phyloP scores from a whole-genome alignment of 116 monocot species.

The Cymodocea nodosa region DNA sequence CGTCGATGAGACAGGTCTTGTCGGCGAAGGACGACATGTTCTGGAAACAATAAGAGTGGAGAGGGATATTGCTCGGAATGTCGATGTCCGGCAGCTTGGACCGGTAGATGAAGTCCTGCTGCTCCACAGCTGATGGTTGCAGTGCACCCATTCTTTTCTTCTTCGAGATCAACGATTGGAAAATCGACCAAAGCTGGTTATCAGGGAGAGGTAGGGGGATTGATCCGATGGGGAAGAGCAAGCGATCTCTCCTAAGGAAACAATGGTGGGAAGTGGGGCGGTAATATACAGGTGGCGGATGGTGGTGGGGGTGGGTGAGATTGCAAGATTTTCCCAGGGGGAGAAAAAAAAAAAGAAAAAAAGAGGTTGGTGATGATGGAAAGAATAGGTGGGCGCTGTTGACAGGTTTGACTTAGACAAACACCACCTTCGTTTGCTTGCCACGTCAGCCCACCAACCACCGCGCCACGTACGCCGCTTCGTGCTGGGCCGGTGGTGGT shows the following conservation, averaged over 20 bases:
- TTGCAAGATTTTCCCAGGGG: neutral
- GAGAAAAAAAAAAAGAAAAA: neutral
- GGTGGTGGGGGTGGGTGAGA: neutral
- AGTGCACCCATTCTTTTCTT: neutral
- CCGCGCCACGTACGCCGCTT: neutral
- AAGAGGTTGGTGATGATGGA: neutral
- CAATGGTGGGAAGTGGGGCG: neutral
- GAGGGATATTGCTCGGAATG: conserved; percentile 31
- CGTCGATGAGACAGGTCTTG: conserved; percentile 40
- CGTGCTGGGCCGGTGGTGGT: neutral
- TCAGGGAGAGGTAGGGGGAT: neutral
- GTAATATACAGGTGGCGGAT: conserved; percentile 3
- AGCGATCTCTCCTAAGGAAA: neutral
- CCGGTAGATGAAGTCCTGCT: conserved; percentile 36
- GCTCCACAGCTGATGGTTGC: neutral
- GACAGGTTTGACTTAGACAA: neutral
- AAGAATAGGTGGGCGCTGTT: neutral
- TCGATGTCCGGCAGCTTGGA: conserved; percentile 57
- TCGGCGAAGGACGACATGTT: conserved; percentile 6
- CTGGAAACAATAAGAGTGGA: conserved; percentile 45
- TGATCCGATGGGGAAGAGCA: no score
- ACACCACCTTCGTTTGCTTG: neutral
- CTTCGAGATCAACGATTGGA: neutral
- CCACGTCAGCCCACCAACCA: conserved; percentile 5
- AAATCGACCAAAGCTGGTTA: neutral